Base-by-base conservation (phyloP, 805 yeast species). In the Yarrowia sp. region DNA sequence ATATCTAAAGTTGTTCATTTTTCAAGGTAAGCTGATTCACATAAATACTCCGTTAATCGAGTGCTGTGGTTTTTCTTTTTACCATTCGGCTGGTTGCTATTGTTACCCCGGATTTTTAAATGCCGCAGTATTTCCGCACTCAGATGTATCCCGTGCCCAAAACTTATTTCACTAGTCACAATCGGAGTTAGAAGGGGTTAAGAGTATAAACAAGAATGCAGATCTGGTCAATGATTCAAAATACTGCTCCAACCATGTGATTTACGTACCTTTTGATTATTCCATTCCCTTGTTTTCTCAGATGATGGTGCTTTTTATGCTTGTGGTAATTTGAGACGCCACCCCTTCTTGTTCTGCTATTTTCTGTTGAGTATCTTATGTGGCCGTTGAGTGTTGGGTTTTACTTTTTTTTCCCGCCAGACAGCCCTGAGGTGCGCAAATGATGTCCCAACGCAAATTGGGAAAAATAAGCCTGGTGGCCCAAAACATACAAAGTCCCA, bases 371-470 rank as follows among this genome's bases (percentile, higher is more conserved):
- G 58, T 9, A 48, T 32, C 54, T 46, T 46, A 28, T 17, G 16
- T 28, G 17, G 54, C 38, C 33, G 58, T 51, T 51, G 58, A 51
- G 58, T 33, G 58, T 51, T 51, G 58, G 58, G 58, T 22, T 33
- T 30, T 38, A 21, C 14, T 38, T 30, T 30, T 14, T 24, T 22
- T 24, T 43, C 30, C 48, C 35, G 16, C 54, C 19, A 9, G 19
- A 28, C 54, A 19, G 24, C 43, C 14, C 38, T 14, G 28, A 48
- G 16, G 58, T 51, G 58, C 58, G 40, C 33, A 51, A 51, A 51
- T 51, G 21, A 51, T 33, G 58, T 51, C 38, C 38, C 26, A 46
- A 41, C 35, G 24, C 36, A 46, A 17, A 44, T n/a, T n/a, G 30
- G 10, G 35, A 33, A n/a, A 28, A 17, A n/a, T 28, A 33, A 12